Evolutionary conservation across 306 rosid genomes (phyloP).

Genomic region (Vachellia collinsii): DNA sequence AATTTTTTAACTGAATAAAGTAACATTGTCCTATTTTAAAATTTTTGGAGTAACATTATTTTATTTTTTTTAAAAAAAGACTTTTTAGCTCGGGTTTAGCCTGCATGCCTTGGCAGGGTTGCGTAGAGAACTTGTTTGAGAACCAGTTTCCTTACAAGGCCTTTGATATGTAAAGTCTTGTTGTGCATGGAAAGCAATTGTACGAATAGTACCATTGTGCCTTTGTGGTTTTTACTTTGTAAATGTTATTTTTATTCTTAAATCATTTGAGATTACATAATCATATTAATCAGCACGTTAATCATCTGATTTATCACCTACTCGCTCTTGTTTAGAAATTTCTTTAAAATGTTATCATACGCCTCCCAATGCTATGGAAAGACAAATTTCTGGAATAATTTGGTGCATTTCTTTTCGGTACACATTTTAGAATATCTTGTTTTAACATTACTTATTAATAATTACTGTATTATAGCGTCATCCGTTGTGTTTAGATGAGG

Average conservation of each 20-base stretch:
- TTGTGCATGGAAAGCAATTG: constrained; percentile 2
- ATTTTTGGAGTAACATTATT: too few species aligned
- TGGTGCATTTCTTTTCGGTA: not conserved
- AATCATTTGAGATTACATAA: not conserved
- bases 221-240: not conserved
- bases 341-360: not conserved
- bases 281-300: not conserved
- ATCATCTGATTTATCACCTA: not conserved
- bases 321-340: not conserved
- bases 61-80: too few species aligned
- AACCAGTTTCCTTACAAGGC: not conserved
- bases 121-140: constrained; percentile 19
- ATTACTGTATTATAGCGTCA: too few species aligned
- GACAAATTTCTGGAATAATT: not conserved
- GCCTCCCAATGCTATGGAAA: not conserved
- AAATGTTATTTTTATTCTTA: not conserved
- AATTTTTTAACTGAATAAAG: too few species aligned
- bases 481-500: too few species aligned
- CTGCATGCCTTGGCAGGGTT: constrained; percentile 34
- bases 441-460: too few species aligned
- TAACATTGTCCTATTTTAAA: too few species aligned
- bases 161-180: constrained; percentile 13
- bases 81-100: constrained; percentile 24
- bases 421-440: too few species aligned
- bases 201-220: not conserved